A percentile compares a stretch with the other conserved stretches of the same genome.
These are phyloP conservation scores for Calocybe indica DNA, from an alignment of 768 basidiomycete species.

Conservation along the genomic window DNA sequence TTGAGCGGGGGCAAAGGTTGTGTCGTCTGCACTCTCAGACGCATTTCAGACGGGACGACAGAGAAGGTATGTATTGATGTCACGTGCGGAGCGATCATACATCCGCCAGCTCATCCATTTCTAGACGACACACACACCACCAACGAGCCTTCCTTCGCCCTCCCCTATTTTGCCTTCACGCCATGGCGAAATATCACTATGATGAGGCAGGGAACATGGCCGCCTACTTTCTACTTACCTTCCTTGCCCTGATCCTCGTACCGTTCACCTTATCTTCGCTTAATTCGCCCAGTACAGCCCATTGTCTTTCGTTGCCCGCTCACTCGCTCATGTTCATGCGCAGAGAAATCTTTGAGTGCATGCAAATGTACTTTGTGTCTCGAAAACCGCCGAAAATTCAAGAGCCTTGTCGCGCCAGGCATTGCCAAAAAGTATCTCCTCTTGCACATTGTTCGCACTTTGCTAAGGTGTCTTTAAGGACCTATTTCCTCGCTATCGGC, in stretches of 20 bases:
- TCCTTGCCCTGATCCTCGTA: slow-evolving; percentile 77
- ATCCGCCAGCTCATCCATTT: background rate
- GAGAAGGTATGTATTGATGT: no score
- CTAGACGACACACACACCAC: background rate
- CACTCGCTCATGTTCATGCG: slow-evolving; percentile 6
- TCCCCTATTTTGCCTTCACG: slow-evolving; percentile 1
- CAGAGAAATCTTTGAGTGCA: slow-evolving; percentile 33
- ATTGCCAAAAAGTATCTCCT: no score
- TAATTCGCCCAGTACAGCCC: slow-evolving; percentile 37
- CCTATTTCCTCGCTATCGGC: slow-evolving; percentile 55
- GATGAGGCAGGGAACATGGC: slow-evolving; percentile 86
- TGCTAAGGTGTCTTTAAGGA: slow-evolving; percentile 39
- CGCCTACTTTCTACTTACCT: slow-evolving; percentile 86
- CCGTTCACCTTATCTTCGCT: slow-evolving; percentile 64
- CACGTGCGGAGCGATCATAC: no score
- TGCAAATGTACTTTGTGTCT: slow-evolving; percentile 43
- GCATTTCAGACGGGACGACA: slow-evolving; percentile 29
- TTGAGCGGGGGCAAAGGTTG: slow-evolving; percentile 43
- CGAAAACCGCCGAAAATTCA: slow-evolving; percentile 29
- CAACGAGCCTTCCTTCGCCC: background rate
- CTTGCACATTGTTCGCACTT: slow-evolving; percentile 35
- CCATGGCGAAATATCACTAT: slow-evolving; percentile 77
- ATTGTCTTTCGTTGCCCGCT: background rate
- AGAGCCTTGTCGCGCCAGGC: no score
- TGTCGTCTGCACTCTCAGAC: slow-evolving; percentile 42